Base-by-base conservation (phyloP, 495 filamentous ascomycete species). In the Penicillium maclennaniae region DNA sequence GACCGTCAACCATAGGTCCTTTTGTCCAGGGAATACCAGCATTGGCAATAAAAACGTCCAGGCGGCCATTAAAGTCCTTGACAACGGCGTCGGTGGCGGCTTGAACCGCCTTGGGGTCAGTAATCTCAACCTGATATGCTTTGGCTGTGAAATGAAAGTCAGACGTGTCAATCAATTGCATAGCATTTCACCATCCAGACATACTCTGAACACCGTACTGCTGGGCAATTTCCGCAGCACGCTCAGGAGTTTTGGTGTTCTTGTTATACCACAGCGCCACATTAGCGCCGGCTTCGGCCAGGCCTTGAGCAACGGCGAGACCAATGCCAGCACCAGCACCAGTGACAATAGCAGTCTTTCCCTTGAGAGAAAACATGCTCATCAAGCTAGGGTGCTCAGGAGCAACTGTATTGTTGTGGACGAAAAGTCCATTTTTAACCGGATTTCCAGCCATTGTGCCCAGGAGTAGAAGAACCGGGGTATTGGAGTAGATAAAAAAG, bases 221-320 rank as follows among this genome's bases (percentile, higher is more conserved):
- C 59, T 82, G 71, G 59, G 85, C 87, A 49, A 95, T 87, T 43
- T 87, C 83, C 17, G 76, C 77, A 3, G 91, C 91, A n/a, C 83
- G 75, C 41, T 85, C 79, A 38, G 83, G 53, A 7, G 86, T 84
- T 56, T 87, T 84, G 61, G 80, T 78, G 71, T 93, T 91, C 66
- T 76, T 82, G 63, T 90, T 89, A 61, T 91, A 95, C 85, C 87
- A 92, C 27, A 96, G 83, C 4, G 87, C 90, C 39, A 95, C 87
- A 56, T 96, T 90, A 34, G 91, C 89, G 36, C 91, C 91, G 20
- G 88, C 85, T 62, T 95, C 91, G 9, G 90, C 90, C 25, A 86
- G 68, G 17, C 79, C 87, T 36, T 91, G 75, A n/a, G 87, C 88
- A 17, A 93, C 82, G 8, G 81, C 80, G 5, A 88, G 73, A 28